phyloP scores from a whole-genome alignment of 2,329 filamentous ascomycete species.

The Zelopaecilomyces penicillatus region DNA sequence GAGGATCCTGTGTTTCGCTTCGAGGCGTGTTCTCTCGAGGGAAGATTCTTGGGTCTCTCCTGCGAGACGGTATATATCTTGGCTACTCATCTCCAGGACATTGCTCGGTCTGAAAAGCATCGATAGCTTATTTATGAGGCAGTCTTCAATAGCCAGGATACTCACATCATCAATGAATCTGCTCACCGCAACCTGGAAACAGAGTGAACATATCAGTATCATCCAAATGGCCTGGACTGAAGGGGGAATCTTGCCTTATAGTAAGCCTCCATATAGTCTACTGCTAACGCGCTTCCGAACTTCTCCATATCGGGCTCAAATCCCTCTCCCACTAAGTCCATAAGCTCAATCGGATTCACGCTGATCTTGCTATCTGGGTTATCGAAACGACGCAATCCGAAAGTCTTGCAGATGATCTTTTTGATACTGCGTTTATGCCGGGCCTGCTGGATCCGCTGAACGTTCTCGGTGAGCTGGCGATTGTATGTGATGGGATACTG shows the following conservation, averaged over 20 bases:
- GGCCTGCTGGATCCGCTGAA: constrained; percentile 21
- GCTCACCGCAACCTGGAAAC: constrained; percentile 21
- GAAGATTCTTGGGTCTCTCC: constrained; percentile 12
- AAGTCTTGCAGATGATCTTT: constrained; percentile 10
- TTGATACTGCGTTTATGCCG: constrained; percentile 10
- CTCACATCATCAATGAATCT: constrained; percentile 25
- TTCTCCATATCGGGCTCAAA: constrained; percentile 23
- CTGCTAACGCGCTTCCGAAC: constrained; percentile 20
- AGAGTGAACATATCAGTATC: constrained; percentile 7
- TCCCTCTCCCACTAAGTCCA: constrained; percentile 12
- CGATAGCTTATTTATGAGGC: constrained; percentile 20
- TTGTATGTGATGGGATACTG: constrained; percentile 46
- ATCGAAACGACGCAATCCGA: constrained; percentile 13
- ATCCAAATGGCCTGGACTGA: constrained; percentile 4
- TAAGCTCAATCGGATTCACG: constrained; percentile 14
- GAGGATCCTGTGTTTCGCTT: constrained; percentile 11
- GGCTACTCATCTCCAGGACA: constrained; percentile 10
- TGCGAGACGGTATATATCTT: constrained; percentile 11
- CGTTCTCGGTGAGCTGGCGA: constrained; percentile 32
- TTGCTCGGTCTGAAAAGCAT: constrained; percentile 12
- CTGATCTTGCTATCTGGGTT: constrained; percentile 11
- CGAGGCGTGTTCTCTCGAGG: constrained; percentile 8
- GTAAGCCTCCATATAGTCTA: constrained; percentile 30
- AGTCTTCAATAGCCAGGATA: constrained; percentile 22
- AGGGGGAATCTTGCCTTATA: constrained; percentile 23